A percentile compares a stretch with the other conserved stretches of the same genome.
Conservation (phyloP, 164 flowering plant genomes). For the Liquidambar formosana region DNA sequence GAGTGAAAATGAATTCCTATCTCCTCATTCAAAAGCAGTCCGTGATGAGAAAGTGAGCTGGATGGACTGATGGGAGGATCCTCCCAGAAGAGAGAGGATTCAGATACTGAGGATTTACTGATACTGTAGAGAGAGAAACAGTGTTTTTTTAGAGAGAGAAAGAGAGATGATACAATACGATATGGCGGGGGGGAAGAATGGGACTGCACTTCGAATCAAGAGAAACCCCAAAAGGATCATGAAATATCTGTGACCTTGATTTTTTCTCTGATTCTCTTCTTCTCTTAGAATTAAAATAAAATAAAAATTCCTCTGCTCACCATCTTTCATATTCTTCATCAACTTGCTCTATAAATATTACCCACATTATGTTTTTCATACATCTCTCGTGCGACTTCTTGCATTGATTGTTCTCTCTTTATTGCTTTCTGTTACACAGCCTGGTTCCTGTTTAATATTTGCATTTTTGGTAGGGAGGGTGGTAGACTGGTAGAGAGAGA, state of each 20-base stretch:
- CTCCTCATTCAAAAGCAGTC: too few relatives aligned
- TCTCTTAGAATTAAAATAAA: not conserved
- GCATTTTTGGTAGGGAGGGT: too few relatives aligned
- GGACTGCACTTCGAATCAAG: constrained; percentile 24
- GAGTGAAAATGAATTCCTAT: too few relatives aligned
- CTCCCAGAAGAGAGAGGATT: too few relatives aligned
- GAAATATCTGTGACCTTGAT: constrained; percentile 46
- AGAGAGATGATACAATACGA: too few relatives aligned
- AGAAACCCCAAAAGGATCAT: constrained; percentile 44
- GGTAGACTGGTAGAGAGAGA: not conserved
- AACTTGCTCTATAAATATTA: constrained; percentile 9
- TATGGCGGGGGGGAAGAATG: too few relatives aligned
- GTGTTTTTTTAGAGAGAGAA: too few relatives aligned
- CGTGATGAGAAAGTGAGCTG: too few relatives aligned
- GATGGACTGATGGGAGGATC: too few relatives aligned
- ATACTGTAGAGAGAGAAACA: too few relatives aligned
- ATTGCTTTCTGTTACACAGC: constrained; percentile 4
- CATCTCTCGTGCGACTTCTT: constrained; percentile 19
- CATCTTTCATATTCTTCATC: not conserved
- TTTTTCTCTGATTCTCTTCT: constrained; percentile 10
- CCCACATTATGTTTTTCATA: constrained; percentile 12
- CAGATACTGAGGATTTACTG: too few relatives aligned
- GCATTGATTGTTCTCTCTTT: not conserved
- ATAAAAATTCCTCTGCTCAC: not conserved
- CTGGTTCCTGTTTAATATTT: not conserved